These are phyloP conservation scores for Ceratobasidium sp. DNA, from an alignment of 1,284 basidiomycete species.

Conservation along the genomic window DNA sequence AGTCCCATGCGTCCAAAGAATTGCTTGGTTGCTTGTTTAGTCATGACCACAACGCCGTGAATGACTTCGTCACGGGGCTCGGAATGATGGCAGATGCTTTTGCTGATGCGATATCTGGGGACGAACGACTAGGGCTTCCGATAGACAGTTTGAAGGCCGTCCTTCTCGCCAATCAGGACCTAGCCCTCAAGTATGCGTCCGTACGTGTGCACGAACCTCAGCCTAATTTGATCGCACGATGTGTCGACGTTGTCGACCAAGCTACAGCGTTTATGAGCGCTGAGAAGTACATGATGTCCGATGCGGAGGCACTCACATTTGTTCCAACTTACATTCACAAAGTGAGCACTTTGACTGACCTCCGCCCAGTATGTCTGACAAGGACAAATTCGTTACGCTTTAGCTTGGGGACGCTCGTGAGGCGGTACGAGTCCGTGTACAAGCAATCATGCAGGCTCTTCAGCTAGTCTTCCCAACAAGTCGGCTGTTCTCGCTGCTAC, in stretches of 20 bases:
- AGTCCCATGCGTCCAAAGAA: constrained; percentile 78
- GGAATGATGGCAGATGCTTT: constrained; percentile 78
- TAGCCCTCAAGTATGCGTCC: constrained; percentile 93
- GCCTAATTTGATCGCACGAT: constrained; percentile 87
- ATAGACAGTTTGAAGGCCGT: constrained; percentile 67
- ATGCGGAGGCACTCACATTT: constrained; percentile 87
- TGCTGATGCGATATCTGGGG: constrained; percentile 61
- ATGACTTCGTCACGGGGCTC: constrained; percentile 86
- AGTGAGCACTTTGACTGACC: constrained; percentile 57
- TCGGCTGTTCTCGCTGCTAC: constrained; percentile 82
- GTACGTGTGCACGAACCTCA: constrained; percentile 92
- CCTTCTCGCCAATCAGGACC: constrained; percentile 89
- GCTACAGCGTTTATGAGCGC: constrained; percentile 75
- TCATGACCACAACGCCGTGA: constrained; percentile 94
- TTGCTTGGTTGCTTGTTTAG: constrained; percentile 87
- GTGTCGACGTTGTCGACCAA: constrained; percentile 85
- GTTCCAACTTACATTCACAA: constrained; percentile 91
- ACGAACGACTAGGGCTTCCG: constrained; percentile 63
- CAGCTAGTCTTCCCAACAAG: constrained; percentile 88
- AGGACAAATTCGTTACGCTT: neutral
- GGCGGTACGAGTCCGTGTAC: constrained; percentile 71
- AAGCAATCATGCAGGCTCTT: constrained; percentile 72
- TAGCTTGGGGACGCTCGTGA: constrained; percentile 84
- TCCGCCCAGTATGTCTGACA: constrained; percentile 6
- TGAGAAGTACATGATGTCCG: constrained; percentile 81